Base-by-base conservation (phyloP, 192 early-diverging fungal species). In the Dimargaris cristalligena region DNA sequence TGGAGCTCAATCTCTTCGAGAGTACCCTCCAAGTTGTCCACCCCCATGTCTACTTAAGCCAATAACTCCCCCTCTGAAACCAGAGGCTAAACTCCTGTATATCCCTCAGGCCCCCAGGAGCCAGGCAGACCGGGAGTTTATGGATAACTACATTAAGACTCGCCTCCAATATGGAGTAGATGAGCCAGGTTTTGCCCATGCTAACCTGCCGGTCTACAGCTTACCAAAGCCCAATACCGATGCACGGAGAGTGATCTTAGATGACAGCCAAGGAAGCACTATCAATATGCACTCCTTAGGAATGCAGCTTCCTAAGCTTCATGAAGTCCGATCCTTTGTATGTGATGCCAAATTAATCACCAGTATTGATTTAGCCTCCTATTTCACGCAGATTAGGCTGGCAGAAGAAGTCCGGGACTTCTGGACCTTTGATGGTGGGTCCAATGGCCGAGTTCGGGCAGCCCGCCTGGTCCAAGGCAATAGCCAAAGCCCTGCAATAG, bases 201-300 rank as follows among this genome's bases (percentile, higher is more conserved):
- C 38, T 16, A 41, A 41, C 38, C 38, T 41, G 38, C 38, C 38
- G 8, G 16, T 41, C 6, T 41, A 50, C 22, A 9, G 10, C 4
- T n/a, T 50, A 22, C 48, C 4, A 25, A 50, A 50, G n/a, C 48
- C 48, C 20, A 28, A 50, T 22, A 50, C 48, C 26, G n/a, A 50
- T 4, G 48, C 20, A 8, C 32, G 34, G 14, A 29, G 57, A 16
- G 63, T 68, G 1, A 34, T 68, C 0, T 64, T 68, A 31, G 63
- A 62, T 22, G 63, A 68, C 14, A 55, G 46, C 0, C 44, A 54
- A 0, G 63, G 63, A 30, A 68, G 61, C 23, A 41, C 32, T 0
- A 9, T 68, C 20, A 68, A 68, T 20, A 68, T 68, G 67, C 2
- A 52, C 2, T n/a, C 31, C 16, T 8, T 64, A 0, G 63, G 67